Base-by-base conservation (phyloP, 768 basidiomycete species). In the Rhizopogon sp. region DNA sequence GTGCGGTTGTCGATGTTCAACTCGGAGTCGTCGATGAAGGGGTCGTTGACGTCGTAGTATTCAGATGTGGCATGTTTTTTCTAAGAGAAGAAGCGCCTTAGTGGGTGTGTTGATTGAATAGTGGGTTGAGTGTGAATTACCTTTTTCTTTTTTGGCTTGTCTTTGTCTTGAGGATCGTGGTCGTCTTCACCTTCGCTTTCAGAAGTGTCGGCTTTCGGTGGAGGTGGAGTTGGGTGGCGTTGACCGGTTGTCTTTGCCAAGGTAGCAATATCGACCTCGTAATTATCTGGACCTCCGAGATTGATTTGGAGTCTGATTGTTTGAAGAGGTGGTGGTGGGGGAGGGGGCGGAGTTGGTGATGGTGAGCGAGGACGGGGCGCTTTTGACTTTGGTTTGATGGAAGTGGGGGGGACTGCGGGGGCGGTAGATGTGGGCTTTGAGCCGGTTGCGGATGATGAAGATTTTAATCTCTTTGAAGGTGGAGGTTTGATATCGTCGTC, bases 1-100 rank as follows among this genome's bases (percentile, higher is more conserved):
- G 88, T 93, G 5, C 96, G 86, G 66, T 95, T 85, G 73, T 98
- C 95, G 44, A 95, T 74, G 25, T 83, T 86, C 54, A 96, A 76
- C 66, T 98, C 96, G 1, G 93, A 92, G 72, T 99, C 97, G 76
- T 99, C 97, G 65, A 99, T 97, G 74, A 98, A 98, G 0, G 92
- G 89, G 72, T 99, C 97, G 0, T 78, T 74, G 17, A 86, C 76
- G 73, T 99, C 96, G 76, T 99, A 99, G 64, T 93, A 91, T 65
- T 89, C 90, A 20, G 82, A 72, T 0, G 76, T 75, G 1, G 70
- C 67, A 54, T 76, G 80, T 65, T 83, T 85, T 68, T 77, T 74
- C 74, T 78, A 59, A 20, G 25, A 25, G 25, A 25, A 5, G 25
- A 35, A 50, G 16, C 40, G 1, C 33, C 39, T 67, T 8, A 66